A percentile compares a stretch with the other conserved stretches of the same genome.
These are phyloP conservation scores for Austropuccinia psidii DNA, from an alignment of 1,284 basidiomycete genomes.

Conservation along the genomic window DNA sequence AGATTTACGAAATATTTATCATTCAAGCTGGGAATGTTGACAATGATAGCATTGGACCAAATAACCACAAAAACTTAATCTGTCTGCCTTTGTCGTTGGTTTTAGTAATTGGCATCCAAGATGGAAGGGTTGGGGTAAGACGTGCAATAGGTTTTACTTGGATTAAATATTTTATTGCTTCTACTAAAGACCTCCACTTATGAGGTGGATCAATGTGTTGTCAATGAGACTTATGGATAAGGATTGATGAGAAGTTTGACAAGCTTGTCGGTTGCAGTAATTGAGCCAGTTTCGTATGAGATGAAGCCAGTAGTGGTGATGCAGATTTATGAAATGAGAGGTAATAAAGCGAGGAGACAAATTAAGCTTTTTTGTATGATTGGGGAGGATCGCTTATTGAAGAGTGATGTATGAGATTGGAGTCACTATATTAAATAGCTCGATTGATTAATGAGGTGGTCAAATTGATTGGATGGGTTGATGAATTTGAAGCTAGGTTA, in stretches of 20 bases:
- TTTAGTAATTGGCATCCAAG: conserved; percentile 48
- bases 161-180: not conserved
- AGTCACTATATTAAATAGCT: not conserved
- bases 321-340: conserved; percentile 24
- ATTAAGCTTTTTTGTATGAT: not conserved
- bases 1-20: not conserved
- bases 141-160: not conserved
- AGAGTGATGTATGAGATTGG: no score
- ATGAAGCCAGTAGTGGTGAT: conserved; percentile 10
- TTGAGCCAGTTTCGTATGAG: conserved; percentile 49
- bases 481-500: not conserved
- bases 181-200: not conserved
- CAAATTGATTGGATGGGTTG: no score
- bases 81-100: conserved; percentile 40
- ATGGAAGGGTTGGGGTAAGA: conserved; percentile 2
- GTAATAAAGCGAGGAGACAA: conserved; percentile 10
- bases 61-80: conserved; percentile 57
- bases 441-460: conserved; percentile 5
- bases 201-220: conserved; percentile 55
- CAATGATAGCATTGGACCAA: conserved; percentile 73
- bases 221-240: conserved; percentile 40
- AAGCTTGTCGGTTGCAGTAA: conserved; percentile 63
- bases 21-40: conserved; percentile 62
- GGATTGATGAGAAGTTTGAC: conserved; percentile 62
- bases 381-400: not conserved